Percentiles rank a stretch among this genome's conserved stretches.
Evolutionary conservation across 139 green algal genomes (phyloP).

Genomic region (Pseudopediastrum boryanum): DNA sequence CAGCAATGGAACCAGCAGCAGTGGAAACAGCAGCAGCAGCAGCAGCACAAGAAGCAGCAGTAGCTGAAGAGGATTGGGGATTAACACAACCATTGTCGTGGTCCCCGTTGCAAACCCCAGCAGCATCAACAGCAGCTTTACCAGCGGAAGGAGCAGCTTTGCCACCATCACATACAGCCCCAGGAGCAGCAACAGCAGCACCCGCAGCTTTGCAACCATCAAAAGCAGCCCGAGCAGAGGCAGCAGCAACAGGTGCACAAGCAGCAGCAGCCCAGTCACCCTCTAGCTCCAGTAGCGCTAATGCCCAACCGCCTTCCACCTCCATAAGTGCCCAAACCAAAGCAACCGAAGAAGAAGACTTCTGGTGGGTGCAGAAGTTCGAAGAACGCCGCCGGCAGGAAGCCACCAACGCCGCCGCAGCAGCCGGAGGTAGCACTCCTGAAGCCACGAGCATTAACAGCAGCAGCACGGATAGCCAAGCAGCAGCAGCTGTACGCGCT

Average conservation of each 20-base stretch:
- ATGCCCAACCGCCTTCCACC: neutral
- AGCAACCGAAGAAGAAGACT: neutral
- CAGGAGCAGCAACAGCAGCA: neutral
- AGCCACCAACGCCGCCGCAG: conserved; percentile 11
- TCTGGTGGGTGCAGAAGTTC: conserved; percentile 42
- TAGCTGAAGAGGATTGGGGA: no score
- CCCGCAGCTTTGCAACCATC: neutral
- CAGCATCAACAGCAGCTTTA: no score
- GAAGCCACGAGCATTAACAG: conserved; percentile 1
- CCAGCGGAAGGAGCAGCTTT: neutral
- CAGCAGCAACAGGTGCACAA: neutral
- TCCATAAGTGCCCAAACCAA: neutral
- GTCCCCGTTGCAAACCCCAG: no score
- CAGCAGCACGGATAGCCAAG: neutral
- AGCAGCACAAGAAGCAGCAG: no score
- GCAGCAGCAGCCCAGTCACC: neutral
- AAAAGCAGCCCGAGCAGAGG: neutral
- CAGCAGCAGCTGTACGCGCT: conserved; percentile 26
- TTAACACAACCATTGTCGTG: no score
- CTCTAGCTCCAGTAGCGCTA: neutral
- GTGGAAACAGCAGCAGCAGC: no score
- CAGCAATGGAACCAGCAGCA: no score
- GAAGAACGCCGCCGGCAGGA: conserved; percentile 28
- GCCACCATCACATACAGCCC: neutral
- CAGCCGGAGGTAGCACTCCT: no score